Percentiles rank a stretch among this genome's conserved stretches.
Conservation (phyloP, 768 basidiomycete species). For the Pisolithus orientalis region DNA sequence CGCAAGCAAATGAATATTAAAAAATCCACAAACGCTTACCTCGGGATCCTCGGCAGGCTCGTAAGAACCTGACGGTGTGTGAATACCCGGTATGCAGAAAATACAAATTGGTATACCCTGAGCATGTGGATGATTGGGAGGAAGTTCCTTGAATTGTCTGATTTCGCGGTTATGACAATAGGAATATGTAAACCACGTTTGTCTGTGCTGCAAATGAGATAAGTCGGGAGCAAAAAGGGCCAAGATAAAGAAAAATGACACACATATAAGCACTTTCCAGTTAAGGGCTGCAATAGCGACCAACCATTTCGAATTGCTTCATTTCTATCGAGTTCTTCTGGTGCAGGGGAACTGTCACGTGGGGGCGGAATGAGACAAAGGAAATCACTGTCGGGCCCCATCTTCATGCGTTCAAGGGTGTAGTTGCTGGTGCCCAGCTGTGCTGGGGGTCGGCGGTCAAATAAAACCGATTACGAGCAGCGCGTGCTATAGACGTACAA, state of each 20-base stretch:
- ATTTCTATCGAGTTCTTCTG: constrained; percentile 54
- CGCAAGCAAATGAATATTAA: constrained; percentile 15
- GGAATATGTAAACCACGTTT: constrained; percentile 96
- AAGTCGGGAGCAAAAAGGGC: constrained; percentile 22
- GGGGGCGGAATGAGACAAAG: constrained; percentile 74
- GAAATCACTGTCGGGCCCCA: constrained; percentile 64
- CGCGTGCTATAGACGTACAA: constrained; percentile 31
- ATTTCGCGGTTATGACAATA: constrained; percentile 95
- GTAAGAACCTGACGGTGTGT: constrained; percentile 48
- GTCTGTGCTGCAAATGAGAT: constrained; percentile 54
- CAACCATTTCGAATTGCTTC: constrained; percentile 70
- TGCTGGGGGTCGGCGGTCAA: constrained; percentile 12
- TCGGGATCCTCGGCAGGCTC: constrained; percentile 83
- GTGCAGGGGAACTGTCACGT: constrained; percentile 36
- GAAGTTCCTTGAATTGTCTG: constrained; percentile 88
- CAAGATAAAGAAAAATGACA: constrained; percentile 33
- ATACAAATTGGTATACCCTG: constrained; percentile 42
- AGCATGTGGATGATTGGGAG: constrained; percentile 55
- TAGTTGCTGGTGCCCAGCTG: constrained; percentile 30
- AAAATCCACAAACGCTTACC: constrained; percentile 39
- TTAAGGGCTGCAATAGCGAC: constrained; percentile 74
- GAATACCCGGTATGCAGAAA: constrained; percentile 20
- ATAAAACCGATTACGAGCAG: constrained; percentile 9
- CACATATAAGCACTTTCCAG: constrained; percentile 83
- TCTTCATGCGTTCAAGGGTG: constrained; percentile 68